These are phyloP conservation scores for Sphagnum tenellum DNA, from an alignment of 225 moss, liverwort and hornwort species.

Conservation along the genomic window DNA sequence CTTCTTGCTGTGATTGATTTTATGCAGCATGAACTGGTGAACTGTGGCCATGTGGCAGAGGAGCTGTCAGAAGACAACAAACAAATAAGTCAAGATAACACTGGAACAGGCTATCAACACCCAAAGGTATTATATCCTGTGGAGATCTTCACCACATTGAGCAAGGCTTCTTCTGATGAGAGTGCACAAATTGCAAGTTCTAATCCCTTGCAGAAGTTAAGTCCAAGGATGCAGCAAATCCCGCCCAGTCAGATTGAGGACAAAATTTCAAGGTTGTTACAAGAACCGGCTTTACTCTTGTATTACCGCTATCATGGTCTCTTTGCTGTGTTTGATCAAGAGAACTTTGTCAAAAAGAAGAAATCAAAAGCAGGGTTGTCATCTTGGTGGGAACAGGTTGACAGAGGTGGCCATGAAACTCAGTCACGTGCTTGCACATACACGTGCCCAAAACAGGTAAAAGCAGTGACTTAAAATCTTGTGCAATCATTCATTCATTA, in stretches of 20 bases:
- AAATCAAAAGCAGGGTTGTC: background rate
- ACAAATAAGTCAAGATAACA: background rate
- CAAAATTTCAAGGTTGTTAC: slow-evolving; percentile 11
- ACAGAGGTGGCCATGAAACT: slow-evolving; percentile 21
- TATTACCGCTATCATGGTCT: slow-evolving; percentile 7
- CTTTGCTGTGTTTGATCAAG: slow-evolving; percentile 1
- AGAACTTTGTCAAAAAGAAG: slow-evolving; percentile 1
- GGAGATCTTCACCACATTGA: background rate
- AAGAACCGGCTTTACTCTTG: slow-evolving; percentile 18
- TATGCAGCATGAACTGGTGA: slow-evolving; percentile 13
- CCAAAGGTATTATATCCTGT: background rate
- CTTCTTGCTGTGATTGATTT: slow-evolving; percentile 14
- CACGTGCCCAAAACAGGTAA: slow-evolving; percentile 23
- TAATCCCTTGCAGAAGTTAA: no score
- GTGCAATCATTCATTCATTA: background rate
- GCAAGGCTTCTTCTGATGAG: slow-evolving; percentile 8
- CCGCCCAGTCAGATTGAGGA: slow-evolving; percentile 4
- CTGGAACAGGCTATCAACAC: background rate
- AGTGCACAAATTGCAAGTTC: slow-evolving; percentile 1
- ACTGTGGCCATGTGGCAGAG: background rate
- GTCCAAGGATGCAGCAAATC: background rate
- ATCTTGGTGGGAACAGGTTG: slow-evolving; percentile 11
- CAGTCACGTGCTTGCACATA: slow-evolving; percentile 11
- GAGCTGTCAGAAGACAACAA: slow-evolving; percentile 3
- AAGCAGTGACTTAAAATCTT: background rate